Conservation (phyloP, 305 asterid genomes). For the Solanum hybrid region DNA sequence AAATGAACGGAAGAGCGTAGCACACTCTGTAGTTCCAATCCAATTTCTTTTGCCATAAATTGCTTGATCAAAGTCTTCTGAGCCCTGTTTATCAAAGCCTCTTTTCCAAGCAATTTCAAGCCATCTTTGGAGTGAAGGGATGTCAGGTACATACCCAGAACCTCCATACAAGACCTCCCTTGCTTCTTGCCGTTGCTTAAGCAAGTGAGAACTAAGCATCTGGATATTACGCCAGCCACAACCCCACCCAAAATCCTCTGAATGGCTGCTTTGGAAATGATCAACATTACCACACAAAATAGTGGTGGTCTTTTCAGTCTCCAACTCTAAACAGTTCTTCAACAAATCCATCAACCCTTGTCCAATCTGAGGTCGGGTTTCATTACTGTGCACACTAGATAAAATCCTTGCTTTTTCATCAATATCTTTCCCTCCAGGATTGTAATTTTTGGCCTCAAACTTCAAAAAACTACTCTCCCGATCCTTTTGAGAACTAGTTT, state of each 20-base stretch:
- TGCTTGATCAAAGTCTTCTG: conserved; percentile 49
- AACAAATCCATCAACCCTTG: conserved; percentile 48
- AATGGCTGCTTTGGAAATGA: conserved; percentile 55
- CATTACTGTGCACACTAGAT: conserved; percentile 35
- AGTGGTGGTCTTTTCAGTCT: conserved; percentile 34
- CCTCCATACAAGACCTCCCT: conserved; percentile 60
- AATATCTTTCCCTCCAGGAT: conserved; percentile 13
- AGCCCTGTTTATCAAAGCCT: conserved; percentile 66
- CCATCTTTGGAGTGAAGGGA: conserved; percentile 69
- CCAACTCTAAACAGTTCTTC: conserved; percentile 57
- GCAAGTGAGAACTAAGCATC: conserved; percentile 84
- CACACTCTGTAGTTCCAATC: conserved; percentile 93
- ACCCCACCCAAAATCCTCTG: conserved; percentile 79
- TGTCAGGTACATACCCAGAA: conserved; percentile 65
- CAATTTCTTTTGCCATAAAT: conserved; percentile 60
- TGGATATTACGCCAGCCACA: conserved; percentile 98
- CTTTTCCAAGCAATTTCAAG: conserved; percentile 77
- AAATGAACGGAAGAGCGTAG: conserved; percentile 80
- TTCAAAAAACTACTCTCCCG: conserved; percentile 27
- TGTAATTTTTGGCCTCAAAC: conserved; percentile 7
- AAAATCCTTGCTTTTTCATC: conserved; percentile 27
- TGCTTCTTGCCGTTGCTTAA: conserved; percentile 50
- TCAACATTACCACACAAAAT: conserved; percentile 59
- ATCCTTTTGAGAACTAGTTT: conserved; percentile 10
- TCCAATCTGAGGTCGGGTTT: conserved; percentile 27